Conservation (phyloP, 2,329 filamentous ascomycete species). For the Aspergillus brasiliensis region DNA sequence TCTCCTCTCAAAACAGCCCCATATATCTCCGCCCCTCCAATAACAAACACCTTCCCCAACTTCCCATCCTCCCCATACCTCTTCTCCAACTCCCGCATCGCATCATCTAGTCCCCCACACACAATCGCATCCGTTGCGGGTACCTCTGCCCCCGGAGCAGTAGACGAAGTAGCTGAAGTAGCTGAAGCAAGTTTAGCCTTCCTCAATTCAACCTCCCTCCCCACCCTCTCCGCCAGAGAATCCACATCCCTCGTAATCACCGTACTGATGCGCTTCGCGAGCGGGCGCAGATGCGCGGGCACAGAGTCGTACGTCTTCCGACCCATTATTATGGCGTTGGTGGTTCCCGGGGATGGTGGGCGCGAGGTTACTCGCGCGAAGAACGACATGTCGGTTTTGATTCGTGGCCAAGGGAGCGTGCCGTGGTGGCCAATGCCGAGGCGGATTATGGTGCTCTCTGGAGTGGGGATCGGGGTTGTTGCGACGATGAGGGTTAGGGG, state of each 20-base stretch:
- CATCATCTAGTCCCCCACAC: constrained; percentile 60
- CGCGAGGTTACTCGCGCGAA: constrained; percentile 88
- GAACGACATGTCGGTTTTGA: constrained; percentile 91
- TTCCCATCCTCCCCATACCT: constrained; percentile 25
- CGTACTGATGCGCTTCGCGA: constrained; percentile 79
- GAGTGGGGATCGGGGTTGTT: constrained; percentile 63
- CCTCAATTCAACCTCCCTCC: constrained; percentile 38
- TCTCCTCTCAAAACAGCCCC: constrained; percentile 60
- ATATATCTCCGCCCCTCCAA: constrained; percentile 89
- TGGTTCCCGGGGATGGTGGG: constrained; percentile 27
- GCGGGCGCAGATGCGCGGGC: constrained; percentile 73
- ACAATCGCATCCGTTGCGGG: constrained; percentile 49
- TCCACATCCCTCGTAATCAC: constrained; percentile 63
- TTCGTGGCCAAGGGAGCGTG: constrained; percentile 81
- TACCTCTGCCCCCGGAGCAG: not conserved
- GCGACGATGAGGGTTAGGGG: constrained; percentile 91
- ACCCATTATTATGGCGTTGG: constrained; percentile 91
- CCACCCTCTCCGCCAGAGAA: constrained; percentile 33
- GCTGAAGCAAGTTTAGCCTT: constrained; percentile 21
- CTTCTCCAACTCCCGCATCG: constrained; percentile 48
- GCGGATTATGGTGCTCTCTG: constrained; percentile 52
- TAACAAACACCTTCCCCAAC: constrained; percentile 72
- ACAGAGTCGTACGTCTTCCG: constrained; percentile 96
- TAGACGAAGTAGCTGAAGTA: constrained; percentile 2
- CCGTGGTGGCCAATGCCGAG: constrained; percentile 86